phyloP scores from a whole-genome alignment of 345 rosid species.

The Luvunga scandens region DNA sequence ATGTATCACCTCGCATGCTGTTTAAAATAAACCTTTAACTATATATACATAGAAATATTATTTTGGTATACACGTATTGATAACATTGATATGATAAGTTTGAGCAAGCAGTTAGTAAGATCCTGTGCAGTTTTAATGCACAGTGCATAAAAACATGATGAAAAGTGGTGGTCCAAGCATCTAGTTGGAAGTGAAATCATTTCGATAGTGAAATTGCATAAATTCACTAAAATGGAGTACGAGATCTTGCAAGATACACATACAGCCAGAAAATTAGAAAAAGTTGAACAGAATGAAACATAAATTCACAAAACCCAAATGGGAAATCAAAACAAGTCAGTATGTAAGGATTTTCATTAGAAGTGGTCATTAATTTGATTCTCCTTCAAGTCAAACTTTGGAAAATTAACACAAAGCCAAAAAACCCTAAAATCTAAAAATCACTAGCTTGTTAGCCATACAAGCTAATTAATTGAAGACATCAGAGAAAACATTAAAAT shows the following conservation, averaged over 20 bases:
- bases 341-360: slow-evolving; percentile 7
- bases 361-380: slow-evolving; percentile 10
- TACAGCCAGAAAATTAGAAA: neutral
- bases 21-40: too few species aligned
- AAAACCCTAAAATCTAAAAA: slow-evolving; percentile 1
- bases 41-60: too few species aligned
- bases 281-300: neutral
- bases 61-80: neutral
- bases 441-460: neutral
- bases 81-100: neutral
- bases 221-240: neutral
- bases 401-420: neutral
- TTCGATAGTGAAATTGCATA: slow-evolving; percentile 25
- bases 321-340: slow-evolving; percentile 1
- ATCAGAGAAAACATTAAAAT: neutral
- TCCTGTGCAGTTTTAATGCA: slow-evolving; percentile 28
- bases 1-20: too few species aligned
- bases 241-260: slow-evolving; percentile 2
- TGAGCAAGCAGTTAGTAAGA: slow-evolving; percentile 26
- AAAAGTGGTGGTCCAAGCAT: slow-evolving; percentile 48
- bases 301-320: neutral
- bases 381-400: slow-evolving; percentile 4
- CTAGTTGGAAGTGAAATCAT: slow-evolving; percentile 36
- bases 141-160: slow-evolving; percentile 26
- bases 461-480: neutral